phyloP scores from a whole-genome alignment of 2,329 filamentous ascomycete genomes.

The Rachicladosporium sp. region DNA sequence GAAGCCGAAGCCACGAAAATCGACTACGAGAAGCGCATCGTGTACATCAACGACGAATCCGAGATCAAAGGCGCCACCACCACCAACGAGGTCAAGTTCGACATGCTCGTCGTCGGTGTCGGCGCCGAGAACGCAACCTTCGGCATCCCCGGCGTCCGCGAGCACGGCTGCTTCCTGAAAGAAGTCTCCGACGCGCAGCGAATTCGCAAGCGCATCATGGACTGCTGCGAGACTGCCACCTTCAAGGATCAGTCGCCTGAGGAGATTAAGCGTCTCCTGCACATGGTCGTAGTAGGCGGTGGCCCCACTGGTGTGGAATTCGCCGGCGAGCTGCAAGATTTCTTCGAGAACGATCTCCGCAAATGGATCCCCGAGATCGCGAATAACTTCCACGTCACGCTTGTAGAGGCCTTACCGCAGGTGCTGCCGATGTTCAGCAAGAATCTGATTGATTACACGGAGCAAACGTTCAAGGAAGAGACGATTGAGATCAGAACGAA shows the following conservation, averaged over 20 bases:
- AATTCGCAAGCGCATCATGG: conserved; percentile 98
- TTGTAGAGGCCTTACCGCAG: conserved; percentile 93
- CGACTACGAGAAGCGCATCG: conserved; percentile 77
- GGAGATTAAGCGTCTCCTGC: conserved; percentile 84
- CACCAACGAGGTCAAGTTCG: conserved; percentile 84
- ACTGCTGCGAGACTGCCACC: conserved; percentile 94
- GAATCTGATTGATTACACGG: conserved; percentile 97
- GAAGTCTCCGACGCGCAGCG: conserved; percentile 92
- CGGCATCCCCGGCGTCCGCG: conserved; percentile 84
- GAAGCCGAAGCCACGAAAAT: conserved; percentile 95
- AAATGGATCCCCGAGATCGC: conserved; percentile 96
- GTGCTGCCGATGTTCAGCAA: conserved; percentile 96
- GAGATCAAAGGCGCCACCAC: conserved; percentile 75
- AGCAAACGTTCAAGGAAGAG: conserved; percentile 98
- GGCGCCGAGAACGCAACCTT: conserved; percentile 98
- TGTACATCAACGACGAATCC: conserved; percentile 84
- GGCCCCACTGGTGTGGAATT: conserved; percentile 97
- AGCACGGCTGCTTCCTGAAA: conserved; percentile 96
- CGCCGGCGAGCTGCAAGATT: conserved; percentile 94
- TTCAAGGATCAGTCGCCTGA: conserved; percentile 90
- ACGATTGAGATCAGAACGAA: conserved; percentile 95
- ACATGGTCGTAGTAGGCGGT: conserved; percentile 84
- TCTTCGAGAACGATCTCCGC: conserved; percentile 95
- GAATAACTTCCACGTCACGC: conserved; percentile 90
- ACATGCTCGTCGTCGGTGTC: conserved; percentile 95